These are phyloP conservation scores for Xerocomellus dryophilus DNA, from an alignment of 768 basidiomycete genomes.

Conservation along the genomic window DNA sequence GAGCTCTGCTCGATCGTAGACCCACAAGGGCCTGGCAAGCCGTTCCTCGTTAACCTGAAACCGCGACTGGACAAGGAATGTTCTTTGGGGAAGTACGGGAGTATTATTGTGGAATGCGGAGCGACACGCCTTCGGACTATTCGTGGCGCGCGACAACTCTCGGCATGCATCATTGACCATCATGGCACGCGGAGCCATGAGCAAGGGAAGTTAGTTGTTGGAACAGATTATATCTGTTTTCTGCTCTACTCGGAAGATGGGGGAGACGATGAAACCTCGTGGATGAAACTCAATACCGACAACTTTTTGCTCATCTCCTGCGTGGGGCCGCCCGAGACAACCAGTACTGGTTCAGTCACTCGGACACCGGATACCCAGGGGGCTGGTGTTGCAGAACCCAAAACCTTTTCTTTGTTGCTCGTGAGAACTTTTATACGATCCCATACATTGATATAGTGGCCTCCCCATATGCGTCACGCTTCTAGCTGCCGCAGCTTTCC, in stretches of 20 bases:
- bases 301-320: conserved; percentile 1
- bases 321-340: background rate
- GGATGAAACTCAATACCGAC: conserved; percentile 8
- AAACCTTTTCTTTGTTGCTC: too few species aligned
- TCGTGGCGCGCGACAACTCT: background rate
- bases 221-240: conserved; percentile 6
- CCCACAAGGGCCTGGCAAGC: background rate
- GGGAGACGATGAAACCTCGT: background rate
- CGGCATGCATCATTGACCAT: conserved; percentile 7
- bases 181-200: background rate
- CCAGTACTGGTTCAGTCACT: background rate
- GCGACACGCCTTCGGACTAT: background rate
- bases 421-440: too few species aligned
- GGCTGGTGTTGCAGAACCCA: too few species aligned
- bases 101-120: conserved; percentile 5
- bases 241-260: background rate
- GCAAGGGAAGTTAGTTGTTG: conserved; percentile 1
- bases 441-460: too few species aligned
- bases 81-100: background rate
- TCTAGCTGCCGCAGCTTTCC: too few species aligned
- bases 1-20: background rate
- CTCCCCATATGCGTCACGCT: too few species aligned
- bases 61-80: background rate
- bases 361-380: background rate
- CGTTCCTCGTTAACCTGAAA: background rate